Conservation (phyloP, 495 filamentous ascomycete species). For the Wilcoxina mikolae region DNA sequence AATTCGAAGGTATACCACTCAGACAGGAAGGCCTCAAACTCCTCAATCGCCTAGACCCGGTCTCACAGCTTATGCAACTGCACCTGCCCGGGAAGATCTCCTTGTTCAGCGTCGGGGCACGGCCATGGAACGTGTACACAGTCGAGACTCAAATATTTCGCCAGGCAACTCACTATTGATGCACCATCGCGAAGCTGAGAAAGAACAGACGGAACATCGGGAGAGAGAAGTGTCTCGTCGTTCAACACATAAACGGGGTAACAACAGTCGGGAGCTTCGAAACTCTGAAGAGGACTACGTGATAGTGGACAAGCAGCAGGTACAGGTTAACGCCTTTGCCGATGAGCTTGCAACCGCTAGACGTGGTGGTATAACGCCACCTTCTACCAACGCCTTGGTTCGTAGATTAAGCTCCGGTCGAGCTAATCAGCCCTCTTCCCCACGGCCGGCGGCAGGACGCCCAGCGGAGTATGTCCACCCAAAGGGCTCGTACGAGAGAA, state of each 20-base stretch:
- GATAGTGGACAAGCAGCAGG: conserved; percentile 80
- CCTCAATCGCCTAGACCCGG: conserved; percentile 25
- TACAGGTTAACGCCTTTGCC: conserved; percentile 93
- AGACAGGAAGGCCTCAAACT: conserved; percentile 1
- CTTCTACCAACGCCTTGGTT: conserved; percentile 35
- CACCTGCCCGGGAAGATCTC: conserved; percentile 45
- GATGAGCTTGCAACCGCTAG: conserved; percentile 73
- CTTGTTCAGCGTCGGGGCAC: conserved; percentile 28
- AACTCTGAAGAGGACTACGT: conserved; percentile 61
- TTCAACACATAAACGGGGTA: not conserved
- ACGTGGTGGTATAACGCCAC: conserved; percentile 37
- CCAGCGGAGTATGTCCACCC: conserved; percentile 42
- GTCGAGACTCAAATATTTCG: conserved; percentile 29
- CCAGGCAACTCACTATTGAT: conserved; percentile 35
- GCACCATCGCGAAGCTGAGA: conserved; percentile 30
- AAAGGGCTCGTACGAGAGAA: conserved; percentile 60
- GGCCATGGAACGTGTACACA: conserved; percentile 35
- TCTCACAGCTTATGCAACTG: conserved; percentile 37
- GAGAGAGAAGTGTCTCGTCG: conserved; percentile 12
- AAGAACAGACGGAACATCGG: conserved; percentile 3
- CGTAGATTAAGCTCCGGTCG: conserved; percentile 34
- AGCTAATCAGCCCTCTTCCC: conserved; percentile 28
- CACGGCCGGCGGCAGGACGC: conserved; percentile 35
- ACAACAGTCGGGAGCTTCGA: conserved; percentile 9
- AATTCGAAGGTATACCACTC: conserved; percentile 16